Evolutionary conservation across 495 filamentous ascomycete genomes (phyloP).

Genomic region (Baudoinia panamericana): DNA sequence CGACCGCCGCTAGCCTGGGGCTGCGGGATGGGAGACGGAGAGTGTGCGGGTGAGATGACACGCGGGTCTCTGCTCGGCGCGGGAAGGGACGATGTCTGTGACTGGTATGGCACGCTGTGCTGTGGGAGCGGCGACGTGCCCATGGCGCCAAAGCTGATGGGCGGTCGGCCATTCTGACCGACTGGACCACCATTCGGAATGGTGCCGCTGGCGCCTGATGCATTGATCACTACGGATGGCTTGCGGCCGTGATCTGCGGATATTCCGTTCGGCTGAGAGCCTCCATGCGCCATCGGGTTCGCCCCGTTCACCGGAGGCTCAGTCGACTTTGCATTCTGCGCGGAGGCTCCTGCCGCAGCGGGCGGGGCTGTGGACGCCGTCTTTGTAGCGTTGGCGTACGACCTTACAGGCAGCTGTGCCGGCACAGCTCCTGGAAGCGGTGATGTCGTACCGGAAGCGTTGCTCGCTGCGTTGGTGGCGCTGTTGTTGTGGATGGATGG

Average conservation of each 20-base stretch:
- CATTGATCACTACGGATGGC: conserved; percentile 66
- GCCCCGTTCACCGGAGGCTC: conserved; percentile 75
- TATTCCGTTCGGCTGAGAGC: conserved; percentile 30
- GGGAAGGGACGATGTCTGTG: conserved; percentile 43
- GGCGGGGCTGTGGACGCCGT: conserved; percentile 50
- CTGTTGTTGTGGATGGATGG: conserved; percentile 37
- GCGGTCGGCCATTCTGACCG: conserved; percentile 43
- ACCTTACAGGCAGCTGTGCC: conserved; percentile 41
- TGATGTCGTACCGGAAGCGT: conserved; percentile 48
- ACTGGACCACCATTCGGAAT: conserved; percentile 61
- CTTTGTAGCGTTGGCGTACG: conserved; percentile 65
- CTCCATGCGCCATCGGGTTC: conserved; percentile 46
- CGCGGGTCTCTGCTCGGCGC: conserved; percentile 27
- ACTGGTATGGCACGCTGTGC: conserved; percentile 27
- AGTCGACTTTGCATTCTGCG: conserved; percentile 72
- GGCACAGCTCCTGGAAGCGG: conserved; percentile 49
- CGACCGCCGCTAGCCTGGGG: conserved; percentile 73
- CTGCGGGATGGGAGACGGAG: conserved; percentile 81
- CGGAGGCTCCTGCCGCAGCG: conserved; percentile 57
- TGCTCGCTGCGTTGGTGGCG: conserved; percentile 43
- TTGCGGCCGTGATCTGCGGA: conserved; percentile 61
- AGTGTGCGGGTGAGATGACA: conserved; percentile 54
- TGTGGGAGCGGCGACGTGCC: conserved; percentile 52
- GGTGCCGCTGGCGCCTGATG: conserved; percentile 58
- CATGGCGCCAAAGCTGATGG: conserved; percentile 62